Conservation (phyloP, 257 asterid genomes). For the Hygrophila difformis region DNA sequence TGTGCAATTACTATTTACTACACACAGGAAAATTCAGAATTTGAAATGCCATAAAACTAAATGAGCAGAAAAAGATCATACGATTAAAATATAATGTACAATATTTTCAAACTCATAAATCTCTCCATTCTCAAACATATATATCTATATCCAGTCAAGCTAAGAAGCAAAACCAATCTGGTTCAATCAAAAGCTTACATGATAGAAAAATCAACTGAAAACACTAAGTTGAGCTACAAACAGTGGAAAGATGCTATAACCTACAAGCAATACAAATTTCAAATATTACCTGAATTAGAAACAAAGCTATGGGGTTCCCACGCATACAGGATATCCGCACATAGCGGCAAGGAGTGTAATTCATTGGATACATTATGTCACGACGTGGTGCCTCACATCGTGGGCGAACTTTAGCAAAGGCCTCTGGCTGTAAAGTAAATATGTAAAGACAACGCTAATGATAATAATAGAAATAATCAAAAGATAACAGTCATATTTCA, state of each 20-base stretch:
- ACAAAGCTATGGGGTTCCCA: conserved; percentile 90
- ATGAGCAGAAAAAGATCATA: too few species aligned
- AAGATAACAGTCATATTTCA: conserved; percentile 3
- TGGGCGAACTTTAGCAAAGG: conserved; percentile 82
- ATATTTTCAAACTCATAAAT: conserved; percentile 11
- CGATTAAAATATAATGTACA: too few species aligned
- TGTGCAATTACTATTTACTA: conserved; percentile 7
- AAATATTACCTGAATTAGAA: conserved; percentile 75
- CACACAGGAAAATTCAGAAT: conserved; percentile 9
- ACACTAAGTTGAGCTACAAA: conserved; percentile 5
- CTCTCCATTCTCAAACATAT: too few species aligned
- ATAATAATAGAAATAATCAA: conserved; percentile 13
- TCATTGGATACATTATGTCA: conserved; percentile 82
- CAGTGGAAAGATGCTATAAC: conserved; percentile 10
- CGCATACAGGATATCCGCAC: conserved; percentile 96
- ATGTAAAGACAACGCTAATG: conserved; percentile 15
- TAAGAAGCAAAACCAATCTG: not conserved
- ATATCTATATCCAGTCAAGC: too few species aligned
- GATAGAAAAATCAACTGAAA: conserved; percentile 11
- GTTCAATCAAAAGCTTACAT: not conserved
- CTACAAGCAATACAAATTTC: conserved; percentile 13
- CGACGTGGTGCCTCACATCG: conserved; percentile 99
- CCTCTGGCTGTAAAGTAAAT: conserved; percentile 1
- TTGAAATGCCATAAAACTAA: not conserved
- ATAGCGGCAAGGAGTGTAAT: conserved; percentile 84